phyloP scores from a whole-genome alignment of 2,329 filamentous ascomycete genomes.

The Aspergillus brasiliensis region DNA sequence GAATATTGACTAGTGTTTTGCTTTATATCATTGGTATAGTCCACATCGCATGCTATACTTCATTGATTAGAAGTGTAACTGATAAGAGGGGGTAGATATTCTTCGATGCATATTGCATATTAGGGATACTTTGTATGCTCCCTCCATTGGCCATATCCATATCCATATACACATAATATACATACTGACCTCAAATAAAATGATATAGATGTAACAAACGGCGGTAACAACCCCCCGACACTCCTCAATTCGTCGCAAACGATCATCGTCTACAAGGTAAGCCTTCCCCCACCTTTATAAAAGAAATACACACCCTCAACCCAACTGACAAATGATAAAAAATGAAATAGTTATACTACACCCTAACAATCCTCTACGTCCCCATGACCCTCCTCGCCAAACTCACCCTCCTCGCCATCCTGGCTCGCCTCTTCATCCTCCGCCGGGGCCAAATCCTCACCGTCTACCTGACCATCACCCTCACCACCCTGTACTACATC shows the following conservation, averaged over 20 bases:
- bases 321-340: background rate
- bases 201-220: background rate
- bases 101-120: background rate
- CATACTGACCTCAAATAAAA: background rate
- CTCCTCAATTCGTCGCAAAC: background rate
- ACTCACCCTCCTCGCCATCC: slow-evolving; percentile 15
- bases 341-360: slow-evolving; percentile 11
- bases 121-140: background rate
- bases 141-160: no score
- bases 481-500: slow-evolving; percentile 16
- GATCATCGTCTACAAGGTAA: background rate
- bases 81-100: background rate
- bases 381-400: slow-evolving; percentile 20
- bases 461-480: slow-evolving; percentile 13
- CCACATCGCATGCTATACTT: no score
- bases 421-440: slow-evolving; percentile 17
- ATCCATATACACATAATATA: background rate
- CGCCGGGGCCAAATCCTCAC: slow-evolving; percentile 12
- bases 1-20: background rate
- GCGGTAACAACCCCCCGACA: background rate
- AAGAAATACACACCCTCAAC: background rate
- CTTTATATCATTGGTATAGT: background rate
- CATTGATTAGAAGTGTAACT: background rate
- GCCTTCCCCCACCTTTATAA: no score
- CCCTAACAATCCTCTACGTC: slow-evolving; percentile 17